Evolutionary conservation across 805 yeast species (phyloP).

Genomic region (Metschnikowia bowlesiae): DNA sequence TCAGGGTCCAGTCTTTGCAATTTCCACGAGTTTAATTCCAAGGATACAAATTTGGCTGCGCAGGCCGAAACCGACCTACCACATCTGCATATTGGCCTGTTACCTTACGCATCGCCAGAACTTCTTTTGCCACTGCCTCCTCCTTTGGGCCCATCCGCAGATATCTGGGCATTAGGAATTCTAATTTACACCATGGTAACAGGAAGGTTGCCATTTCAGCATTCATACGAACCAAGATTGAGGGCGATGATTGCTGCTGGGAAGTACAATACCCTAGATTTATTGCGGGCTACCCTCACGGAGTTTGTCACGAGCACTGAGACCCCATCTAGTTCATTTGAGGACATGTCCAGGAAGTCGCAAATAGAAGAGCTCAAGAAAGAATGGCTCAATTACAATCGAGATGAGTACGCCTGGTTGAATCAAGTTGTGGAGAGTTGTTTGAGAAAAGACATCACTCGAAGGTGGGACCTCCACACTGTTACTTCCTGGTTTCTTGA

Average conservation of each 20-base stretch:
- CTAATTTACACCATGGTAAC: conserved; percentile 65
- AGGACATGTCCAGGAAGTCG: conserved; percentile 10
- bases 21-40: conserved; percentile 14
- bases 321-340: conserved; percentile 11
- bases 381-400: conserved; percentile 19
- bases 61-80: conserved; percentile 44
- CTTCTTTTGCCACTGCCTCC: conserved; percentile 59
- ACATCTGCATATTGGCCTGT: conserved; percentile 75
- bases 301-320: conserved; percentile 24
- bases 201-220: conserved; percentile 78
- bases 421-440: conserved; percentile 47
- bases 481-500: conserved; percentile 16
- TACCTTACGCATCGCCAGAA: conserved; percentile 93
- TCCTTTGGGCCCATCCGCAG: conserved; percentile 63
- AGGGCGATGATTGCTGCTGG: conserved; percentile 69
- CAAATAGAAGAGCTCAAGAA: conserved; percentile 8
- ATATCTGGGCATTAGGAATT: conserved; percentile 90
- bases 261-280: conserved; percentile 46
- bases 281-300: conserved; percentile 39
- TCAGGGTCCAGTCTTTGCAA: conserved; percentile 9
- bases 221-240: conserved; percentile 76
- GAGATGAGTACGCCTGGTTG: conserved; percentile 24
- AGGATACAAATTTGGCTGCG: conserved; percentile 8
- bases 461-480: conserved; percentile 47
- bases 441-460: conserved; percentile 46